Percentiles rank a stretch among this genome's conserved stretches.
phyloP scores from a whole-genome alignment of 148 eudicot species.

The Nepenthes gracilis region DNA sequence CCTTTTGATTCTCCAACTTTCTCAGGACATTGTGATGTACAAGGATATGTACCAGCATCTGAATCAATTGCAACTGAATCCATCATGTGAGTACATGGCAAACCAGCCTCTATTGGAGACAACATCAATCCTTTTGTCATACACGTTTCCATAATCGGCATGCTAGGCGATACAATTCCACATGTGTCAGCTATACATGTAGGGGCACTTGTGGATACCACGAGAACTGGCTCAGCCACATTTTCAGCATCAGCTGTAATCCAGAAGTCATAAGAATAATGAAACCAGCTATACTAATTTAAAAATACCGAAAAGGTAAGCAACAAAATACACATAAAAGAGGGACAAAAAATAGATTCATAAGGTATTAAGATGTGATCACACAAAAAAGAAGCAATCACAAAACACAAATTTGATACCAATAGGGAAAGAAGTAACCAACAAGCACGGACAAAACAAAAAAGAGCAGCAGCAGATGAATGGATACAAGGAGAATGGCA shows the following conservation, averaged over 20 bases:
- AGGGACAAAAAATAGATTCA: background rate
- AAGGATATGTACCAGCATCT: conserved; percentile 16
- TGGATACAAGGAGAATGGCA: background rate
- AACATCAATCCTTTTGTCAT: background rate
- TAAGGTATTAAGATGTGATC: background rate
- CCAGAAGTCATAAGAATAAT: background rate
- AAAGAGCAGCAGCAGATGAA: background rate
- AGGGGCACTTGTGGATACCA: background rate
- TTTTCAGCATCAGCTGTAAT: conserved; percentile 2
- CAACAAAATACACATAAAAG: conserved; percentile 1
- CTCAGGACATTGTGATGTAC: conserved; percentile 2
- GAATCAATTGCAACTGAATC: conserved; percentile 7
- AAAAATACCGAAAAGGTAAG: background rate
- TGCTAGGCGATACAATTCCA: background rate
- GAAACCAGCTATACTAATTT: background rate
- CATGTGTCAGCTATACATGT: background rate
- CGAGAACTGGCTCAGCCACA: conserved; percentile 1
- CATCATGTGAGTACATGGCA: background rate
- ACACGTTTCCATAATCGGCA: background rate
- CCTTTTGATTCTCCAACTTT: background rate
- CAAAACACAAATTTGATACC: too few relatives aligned
- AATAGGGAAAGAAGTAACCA: background rate
- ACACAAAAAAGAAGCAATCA: background rate
- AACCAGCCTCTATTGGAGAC: background rate
- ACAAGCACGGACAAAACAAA: background rate